These are phyloP conservation scores for Entonaema liquescens DNA, from an alignment of 495 filamentous ascomycete genomes.

Conservation along the genomic window DNA sequence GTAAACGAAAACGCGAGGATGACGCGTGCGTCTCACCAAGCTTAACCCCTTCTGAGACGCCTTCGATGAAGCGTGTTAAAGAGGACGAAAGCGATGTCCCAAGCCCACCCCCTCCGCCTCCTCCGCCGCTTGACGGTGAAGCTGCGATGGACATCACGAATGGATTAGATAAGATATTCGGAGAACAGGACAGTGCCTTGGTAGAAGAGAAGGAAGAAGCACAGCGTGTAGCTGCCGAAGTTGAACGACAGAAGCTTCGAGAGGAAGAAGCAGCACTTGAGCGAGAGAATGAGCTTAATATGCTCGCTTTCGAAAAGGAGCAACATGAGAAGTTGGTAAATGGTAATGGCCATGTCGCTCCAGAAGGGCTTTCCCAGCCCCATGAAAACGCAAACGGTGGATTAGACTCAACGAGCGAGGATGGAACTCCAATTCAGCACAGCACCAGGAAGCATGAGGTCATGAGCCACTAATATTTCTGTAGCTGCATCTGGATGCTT, in stretches of 20 bases:
- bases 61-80: conserved; percentile 59
- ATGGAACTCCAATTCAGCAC: conserved; percentile 22
- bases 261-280: conserved; percentile 44
- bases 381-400: conserved; percentile 8
- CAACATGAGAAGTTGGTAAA: conserved; percentile 38
- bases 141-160: conserved; percentile 42
- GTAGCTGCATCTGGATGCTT: neutral
- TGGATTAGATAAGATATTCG: conserved; percentile 51
- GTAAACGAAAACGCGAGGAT: conserved; percentile 72
- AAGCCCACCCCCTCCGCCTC: conserved; percentile 50
- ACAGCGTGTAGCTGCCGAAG: conserved; percentile 53
- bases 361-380: conserved; percentile 1
- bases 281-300: conserved; percentile 47
- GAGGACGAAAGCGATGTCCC: conserved; percentile 51
- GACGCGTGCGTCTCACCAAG: conserved; percentile 46
- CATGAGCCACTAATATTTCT: conserved; percentile 40
- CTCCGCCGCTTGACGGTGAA: conserved; percentile 52
- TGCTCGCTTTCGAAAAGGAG: conserved; percentile 45
- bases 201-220: conserved; percentile 54
- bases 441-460: conserved; percentile 43
- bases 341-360: conserved; percentile 11
- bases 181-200: conserved; percentile 53
- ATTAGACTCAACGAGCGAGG: conserved; percentile 10
- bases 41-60: conserved; percentile 54
- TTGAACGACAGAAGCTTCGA: conserved; percentile 43